phyloP scores from a whole-genome alignment of 306 rosid genomes.

The Vachellia collinsii region DNA sequence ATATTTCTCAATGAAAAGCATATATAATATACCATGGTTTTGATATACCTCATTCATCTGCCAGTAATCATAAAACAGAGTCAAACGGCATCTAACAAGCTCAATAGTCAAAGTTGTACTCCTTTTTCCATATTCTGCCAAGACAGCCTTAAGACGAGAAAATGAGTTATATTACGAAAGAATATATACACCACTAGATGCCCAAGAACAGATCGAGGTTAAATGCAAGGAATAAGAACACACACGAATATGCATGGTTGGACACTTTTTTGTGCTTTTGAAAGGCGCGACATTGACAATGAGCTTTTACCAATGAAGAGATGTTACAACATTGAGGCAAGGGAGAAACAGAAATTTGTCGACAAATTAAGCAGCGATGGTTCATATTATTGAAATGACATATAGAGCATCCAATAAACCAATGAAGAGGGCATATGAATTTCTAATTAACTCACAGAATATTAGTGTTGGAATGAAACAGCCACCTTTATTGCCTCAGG shows the following conservation, averaged over 20 bases:
- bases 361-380: not conserved
- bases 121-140: slow-evolving; percentile 56
- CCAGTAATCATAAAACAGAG: slow-evolving; percentile 92
- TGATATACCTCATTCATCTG: slow-evolving; percentile 84
- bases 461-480: slow-evolving; percentile 43
- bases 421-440: slow-evolving; percentile 6
- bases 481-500: slow-evolving; percentile 91
- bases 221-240: not conserved
- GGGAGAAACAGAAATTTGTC: not conserved
- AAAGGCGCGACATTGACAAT: not conserved
- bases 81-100: slow-evolving; percentile 86
- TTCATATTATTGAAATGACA: not conserved
- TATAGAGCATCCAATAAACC: not conserved
- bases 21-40: not conserved
- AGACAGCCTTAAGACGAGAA: slow-evolving; percentile 55
- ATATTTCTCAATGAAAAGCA: slow-evolving; percentile 14
- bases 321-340: not conserved
- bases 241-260: slow-evolving; percentile 16
- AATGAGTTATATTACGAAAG: slow-evolving; percentile 28
- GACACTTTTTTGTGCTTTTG: not conserved
- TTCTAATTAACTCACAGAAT: slow-evolving; percentile 45
- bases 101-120: slow-evolving; percentile 54
- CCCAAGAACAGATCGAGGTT: slow-evolving; percentile 13
- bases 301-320: not conserved
- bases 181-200: slow-evolving; percentile 18